These are phyloP conservation scores for Entoloma clypeatum DNA, from an alignment of 1,284 basidiomycete species.

Conservation along the genomic window DNA sequence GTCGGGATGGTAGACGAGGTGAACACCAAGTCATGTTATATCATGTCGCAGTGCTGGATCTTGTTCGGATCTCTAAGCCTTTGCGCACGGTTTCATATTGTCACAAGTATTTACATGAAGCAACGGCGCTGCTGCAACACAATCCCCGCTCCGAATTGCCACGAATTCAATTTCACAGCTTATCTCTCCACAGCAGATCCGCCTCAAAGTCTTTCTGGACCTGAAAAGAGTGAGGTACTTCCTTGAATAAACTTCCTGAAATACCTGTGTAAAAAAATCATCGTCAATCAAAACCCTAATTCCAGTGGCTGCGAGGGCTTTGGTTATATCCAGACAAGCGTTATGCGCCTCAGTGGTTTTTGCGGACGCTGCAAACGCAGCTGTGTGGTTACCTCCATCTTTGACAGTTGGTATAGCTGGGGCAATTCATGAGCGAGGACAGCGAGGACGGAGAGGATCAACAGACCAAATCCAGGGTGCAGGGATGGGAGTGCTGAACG, in stretches of 20 bases:
- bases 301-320: slow-evolving; percentile 28
- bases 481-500: slow-evolving; percentile 26
- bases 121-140: no score
- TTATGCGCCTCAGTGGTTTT: slow-evolving; percentile 24
- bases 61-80: no score
- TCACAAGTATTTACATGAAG: no score
- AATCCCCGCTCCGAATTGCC: no score
- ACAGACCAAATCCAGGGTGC: slow-evolving; percentile 30
- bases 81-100: no score
- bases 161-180: no score
- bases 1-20: no score
- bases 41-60: no score
- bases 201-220: slow-evolving; percentile 37
- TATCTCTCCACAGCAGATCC: slow-evolving; percentile 22
- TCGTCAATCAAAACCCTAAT: slow-evolving; percentile 27
- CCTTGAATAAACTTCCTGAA: slow-evolving; percentile 10
- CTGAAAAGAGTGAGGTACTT: slow-evolving; percentile 19
- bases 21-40: no score
- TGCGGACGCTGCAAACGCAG: slow-evolving; percentile 25
- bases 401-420: slow-evolving; percentile 27
- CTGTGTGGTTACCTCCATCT: slow-evolving; percentile 29
- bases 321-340: slow-evolving; percentile 28
- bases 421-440: background rate
- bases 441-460: background rate
- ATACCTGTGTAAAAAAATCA: slow-evolving; percentile 27